These are phyloP conservation scores for Warburgia ugandensis DNA, from an alignment of 164 flowering plant species.

Conservation along the genomic window DNA sequence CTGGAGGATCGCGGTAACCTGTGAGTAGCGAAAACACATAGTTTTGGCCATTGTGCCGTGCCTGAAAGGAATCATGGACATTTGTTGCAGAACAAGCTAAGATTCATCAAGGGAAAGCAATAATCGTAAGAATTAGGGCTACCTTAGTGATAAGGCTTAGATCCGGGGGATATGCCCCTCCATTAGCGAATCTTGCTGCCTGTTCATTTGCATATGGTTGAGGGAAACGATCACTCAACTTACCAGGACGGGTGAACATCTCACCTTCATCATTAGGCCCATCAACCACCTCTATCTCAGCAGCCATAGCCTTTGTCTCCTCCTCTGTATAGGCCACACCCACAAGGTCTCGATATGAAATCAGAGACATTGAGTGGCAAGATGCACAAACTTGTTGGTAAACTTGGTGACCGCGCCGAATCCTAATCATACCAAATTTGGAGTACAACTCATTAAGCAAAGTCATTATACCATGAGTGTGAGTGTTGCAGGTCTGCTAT, in stretches of 20 bases:
- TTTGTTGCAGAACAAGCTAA: neutral
- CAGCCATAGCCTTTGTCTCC: constrained; percentile 80
- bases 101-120: neutral
- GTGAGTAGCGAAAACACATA: constrained; percentile 83
- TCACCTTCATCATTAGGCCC: constrained; percentile 94
- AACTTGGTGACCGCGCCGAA: constrained; percentile 90
- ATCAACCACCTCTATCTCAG: constrained; percentile 87
- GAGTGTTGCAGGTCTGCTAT: too few relatives aligned
- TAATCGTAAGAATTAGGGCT: constrained; percentile 3
- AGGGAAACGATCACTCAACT: constrained; percentile 80
- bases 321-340: constrained; percentile 91
- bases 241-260: constrained; percentile 90
- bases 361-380: constrained; percentile 77
- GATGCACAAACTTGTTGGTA: constrained; percentile 91
- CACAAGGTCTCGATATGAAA: constrained; percentile 82
- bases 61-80: constrained; percentile 30
- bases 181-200: constrained; percentile 87
- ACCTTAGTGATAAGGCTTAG: constrained; percentile 83
- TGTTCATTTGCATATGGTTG: constrained; percentile 75
- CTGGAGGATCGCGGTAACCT: constrained; percentile 90
- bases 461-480: neutral
- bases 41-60: constrained; percentile 91
- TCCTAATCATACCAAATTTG: constrained; percentile 29
- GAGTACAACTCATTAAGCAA: neutral
- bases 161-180: constrained; percentile 93